These are phyloP conservation scores for Arabidopsis thaliana DNA, from an alignment of 345 rosid species.

Conservation along the genomic window TAIR10.1 NC_003070.9:26188001-26188500, in stretches of 20 bases:
- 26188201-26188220: slow-evolving; percentile 33
- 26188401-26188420: slow-evolving; percentile 50
- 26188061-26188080: slow-evolving; percentile 39
- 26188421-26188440: slow-evolving; percentile 63
- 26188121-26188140: slow-evolving; percentile 21
- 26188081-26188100: not conserved
- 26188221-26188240: slow-evolving; percentile 31
- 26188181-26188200: slow-evolving; percentile 12
- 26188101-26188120: not conserved
- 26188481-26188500: slow-evolving; percentile 75
- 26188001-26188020: slow-evolving; percentile 74
- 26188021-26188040: slow-evolving; percentile 73
- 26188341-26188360: slow-evolving; percentile 46
- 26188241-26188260: slow-evolving; percentile 16
- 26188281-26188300: slow-evolving; percentile 63
- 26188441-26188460: slow-evolving; percentile 81
- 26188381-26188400: slow-evolving; percentile 44
- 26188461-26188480: slow-evolving; percentile 92
- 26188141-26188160: slow-evolving; percentile 14
- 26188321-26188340: slow-evolving; percentile 22
- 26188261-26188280: not conserved
- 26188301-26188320: slow-evolving; percentile 47
- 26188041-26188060: slow-evolving; percentile 77
- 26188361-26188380: slow-evolving; percentile 54
- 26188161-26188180: slow-evolving; percentile 23